Base-by-base conservation (phyloP, 2,329 filamentous ascomycete species). In the Remersonia thermophila region DNA sequence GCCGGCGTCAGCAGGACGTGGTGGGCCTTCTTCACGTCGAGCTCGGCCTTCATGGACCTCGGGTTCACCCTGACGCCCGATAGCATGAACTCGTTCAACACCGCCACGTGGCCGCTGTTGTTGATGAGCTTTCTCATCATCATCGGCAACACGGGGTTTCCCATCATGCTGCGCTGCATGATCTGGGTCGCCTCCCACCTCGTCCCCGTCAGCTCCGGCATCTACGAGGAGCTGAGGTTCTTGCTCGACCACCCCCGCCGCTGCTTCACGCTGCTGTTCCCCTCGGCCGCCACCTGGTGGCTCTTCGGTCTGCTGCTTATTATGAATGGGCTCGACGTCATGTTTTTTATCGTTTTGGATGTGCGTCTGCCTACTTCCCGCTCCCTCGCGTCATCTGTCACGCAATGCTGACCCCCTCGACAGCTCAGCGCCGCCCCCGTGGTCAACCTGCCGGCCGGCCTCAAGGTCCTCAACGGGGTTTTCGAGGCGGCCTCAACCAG, bases 241-340 rank as follows among this genome's bases (percentile, higher is more conserved):
- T 63, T 98, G 14, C 71, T 98, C 1, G 89, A 96, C 51, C 91
- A 98, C 49, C 91, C 91, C 1, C 80, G 91, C 53, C 82, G 91
- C 37, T 98, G 91, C 60, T 98, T 98, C 53, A 98, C 91, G 0
- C 66, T 98, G 11, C 66, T 98, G 0, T 98, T 98, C 48, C 91
- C 91, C 0, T 79, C 82, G 0, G 77, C 76, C 36, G 85, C 89
- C 2, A 96, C 84, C 2, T 96, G 91, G 91, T 94, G 86, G 85
- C 67, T 98, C 0, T 93, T 96, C 53, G 81, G 76, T 58, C 81
- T 95, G 20, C 66, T 98, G 6, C 66, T 93, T 4, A 55, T 79
- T 2, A 67, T 98, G 41, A 98, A 98, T 53, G 76, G 71, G 8
- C 62, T 93, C 23, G 91, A 98, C 58, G 52, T 96, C 44, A 67